Evolutionary conservation across 1,284 basidiomycete genomes (phyloP), one percentile per base, ranked within the genome.

Genomic region (Ceratorhiza oryzae-sativae): DNA sequence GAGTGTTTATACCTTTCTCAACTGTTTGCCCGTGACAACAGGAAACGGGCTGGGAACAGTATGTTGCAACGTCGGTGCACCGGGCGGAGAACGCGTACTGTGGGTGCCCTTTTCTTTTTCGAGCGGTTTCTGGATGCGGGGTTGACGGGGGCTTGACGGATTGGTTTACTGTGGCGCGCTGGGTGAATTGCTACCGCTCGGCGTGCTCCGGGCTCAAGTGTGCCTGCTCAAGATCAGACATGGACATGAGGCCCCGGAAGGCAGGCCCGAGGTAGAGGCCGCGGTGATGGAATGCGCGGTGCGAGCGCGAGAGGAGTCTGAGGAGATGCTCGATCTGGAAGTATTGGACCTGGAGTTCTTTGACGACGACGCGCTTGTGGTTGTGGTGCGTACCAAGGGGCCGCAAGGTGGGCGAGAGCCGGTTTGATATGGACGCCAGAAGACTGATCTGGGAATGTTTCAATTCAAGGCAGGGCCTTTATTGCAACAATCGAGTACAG

Each of bases 331-430:
- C 46, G 60, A 51, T 49, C 77, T 88, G 76, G 83, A 88, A 73
- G 77, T 91, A 60, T 78, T 91, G 76, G 88, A 89, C 77, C 84
- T 82, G 68, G 88, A 90, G 72, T 92, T 92, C 80, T 91, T 92
- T 78, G 90, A 93, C 81, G 88, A 91, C 77, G 84, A 88, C 78
- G 82, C 79, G 77, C 77, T 91, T 71, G 83, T 90, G 75, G 81
- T 91, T 75, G 84, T 90, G 73, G 88, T 86, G 80, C 84, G 82
- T 77, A 77, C 78, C 74, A 79, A 80, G 49, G 80, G 79, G 77
- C 76, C 79, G 78, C 80, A 80, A 75, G 81, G 85, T 87, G 78
- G 39, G 63, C 49, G 18, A n/a, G 34, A 45, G 42, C 45, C 32
- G 58, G 51, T 58, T 34, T 39, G 46, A 53, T 53, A 32, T 39